Percentiles rank a stretch among this genome's conserved stretches.
phyloP scores from a whole-genome alignment of 2,329 filamentous ascomycete genomes.

The Bertia moriformis region DNA sequence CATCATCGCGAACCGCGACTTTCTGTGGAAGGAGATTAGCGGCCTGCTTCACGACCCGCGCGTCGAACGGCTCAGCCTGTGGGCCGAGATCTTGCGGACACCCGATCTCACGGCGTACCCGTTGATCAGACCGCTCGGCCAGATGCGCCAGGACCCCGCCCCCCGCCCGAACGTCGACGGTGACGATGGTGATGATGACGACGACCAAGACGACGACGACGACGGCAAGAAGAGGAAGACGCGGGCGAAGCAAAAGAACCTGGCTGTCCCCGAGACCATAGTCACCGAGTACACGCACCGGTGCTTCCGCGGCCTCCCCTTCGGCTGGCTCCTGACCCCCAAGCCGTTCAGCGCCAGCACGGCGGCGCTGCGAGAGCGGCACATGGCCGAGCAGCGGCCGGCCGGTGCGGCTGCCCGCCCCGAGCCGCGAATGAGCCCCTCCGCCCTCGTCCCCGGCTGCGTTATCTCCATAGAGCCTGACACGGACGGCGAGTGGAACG shows the following conservation, averaged over 20 bases:
- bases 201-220: slow-evolving; percentile 9
- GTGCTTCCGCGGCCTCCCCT: slow-evolving; percentile 50
- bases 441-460: no score
- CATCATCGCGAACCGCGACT: slow-evolving; percentile 43
- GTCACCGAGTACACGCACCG: slow-evolving; percentile 57
- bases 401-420: slow-evolving; percentile 31
- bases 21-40: slow-evolving; percentile 49
- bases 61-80: slow-evolving; percentile 14
- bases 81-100: slow-evolving; percentile 18
- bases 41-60: slow-evolving; percentile 25
- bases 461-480: no score
- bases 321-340: slow-evolving; percentile 31
- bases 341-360: slow-evolving; percentile 13
- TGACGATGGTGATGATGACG: slow-evolving; percentile 11
- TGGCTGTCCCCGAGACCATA: slow-evolving; percentile 29
- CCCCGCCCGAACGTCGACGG: no score
- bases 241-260: neutral
- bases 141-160: no score
- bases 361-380: slow-evolving; percentile 11
- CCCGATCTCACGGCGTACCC: no score
- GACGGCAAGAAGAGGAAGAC: neutral
- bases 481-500: no score
- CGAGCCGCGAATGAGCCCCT: slow-evolving; percentile 25
- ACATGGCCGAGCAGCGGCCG: slow-evolving; percentile 17
- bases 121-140: no score